Evolutionary conservation across 495 filamentous ascomycete species (phyloP).

Genomic region (Annulohypoxylon moriforme): DNA sequence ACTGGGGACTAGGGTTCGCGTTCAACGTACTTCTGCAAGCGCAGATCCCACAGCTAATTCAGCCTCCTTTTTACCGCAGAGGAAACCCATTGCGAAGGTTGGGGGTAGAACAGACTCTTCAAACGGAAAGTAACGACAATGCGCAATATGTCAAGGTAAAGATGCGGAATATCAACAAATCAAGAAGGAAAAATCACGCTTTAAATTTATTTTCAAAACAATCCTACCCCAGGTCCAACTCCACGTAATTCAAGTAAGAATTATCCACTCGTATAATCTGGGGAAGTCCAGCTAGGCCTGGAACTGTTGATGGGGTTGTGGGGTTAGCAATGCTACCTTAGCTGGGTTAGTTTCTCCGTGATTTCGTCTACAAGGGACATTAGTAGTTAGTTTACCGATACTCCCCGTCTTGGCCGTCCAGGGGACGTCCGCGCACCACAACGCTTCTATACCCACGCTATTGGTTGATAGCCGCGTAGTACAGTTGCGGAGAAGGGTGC

Average conservation of each 20-base stretch:
- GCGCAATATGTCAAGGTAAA: too few relatives aligned
- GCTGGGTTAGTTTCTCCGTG: background rate
- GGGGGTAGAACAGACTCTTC: background rate
- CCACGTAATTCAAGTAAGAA: background rate
- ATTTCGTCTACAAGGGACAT: background rate
- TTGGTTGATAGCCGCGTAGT: background rate
- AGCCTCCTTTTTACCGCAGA: conserved; percentile 8
- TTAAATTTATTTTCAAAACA: background rate
- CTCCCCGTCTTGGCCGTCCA: background rate
- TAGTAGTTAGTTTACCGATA: background rate
- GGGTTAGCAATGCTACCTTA: conserved; percentile 6
- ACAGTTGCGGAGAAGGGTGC: background rate
- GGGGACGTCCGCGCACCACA: background rate
- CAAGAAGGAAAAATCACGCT: background rate
- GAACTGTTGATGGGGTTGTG: conserved; percentile 11
- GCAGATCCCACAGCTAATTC: conserved; percentile 11
- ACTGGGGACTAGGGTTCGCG: background rate
- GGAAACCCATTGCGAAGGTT: background rate
- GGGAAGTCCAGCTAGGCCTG: conserved; percentile 7
- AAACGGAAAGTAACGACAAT: too few relatives aligned
- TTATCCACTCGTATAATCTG: background rate
- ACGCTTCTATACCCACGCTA: background rate
- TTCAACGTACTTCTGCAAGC: background rate
- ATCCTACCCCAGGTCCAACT: conserved; percentile 8
- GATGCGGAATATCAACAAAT: background rate